Conservation (phyloP, 2,329 filamentous ascomycete genomes). For the Allantophomopsis lycopodina region DNA sequence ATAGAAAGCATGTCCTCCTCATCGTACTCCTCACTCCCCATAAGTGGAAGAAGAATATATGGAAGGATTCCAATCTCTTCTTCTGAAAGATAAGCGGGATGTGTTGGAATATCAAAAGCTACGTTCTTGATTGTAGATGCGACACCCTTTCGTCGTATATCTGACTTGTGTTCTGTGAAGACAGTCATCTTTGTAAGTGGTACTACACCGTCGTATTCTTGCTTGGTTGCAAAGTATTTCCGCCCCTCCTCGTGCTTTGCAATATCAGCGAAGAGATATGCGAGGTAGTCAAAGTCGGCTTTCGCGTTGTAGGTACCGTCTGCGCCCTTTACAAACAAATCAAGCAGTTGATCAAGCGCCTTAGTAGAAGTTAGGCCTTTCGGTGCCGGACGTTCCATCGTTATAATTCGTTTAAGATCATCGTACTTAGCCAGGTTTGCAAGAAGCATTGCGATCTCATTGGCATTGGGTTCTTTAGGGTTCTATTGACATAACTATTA, state of each 20-base stretch:
- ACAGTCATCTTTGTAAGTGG: constrained; percentile 86
- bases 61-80: constrained; percentile 70
- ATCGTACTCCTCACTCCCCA: constrained; percentile 74
- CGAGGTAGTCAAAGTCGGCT: constrained; percentile 83
- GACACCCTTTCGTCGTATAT: constrained; percentile 82
- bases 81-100: constrained; percentile 56
- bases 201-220: constrained; percentile 71
- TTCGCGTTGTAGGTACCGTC: constrained; percentile 71
- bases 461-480: constrained; percentile 65
- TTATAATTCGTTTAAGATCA: constrained; percentile 53
- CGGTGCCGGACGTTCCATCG: constrained; percentile 53
- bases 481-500: constrained; percentile 28
- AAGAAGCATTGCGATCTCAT: constrained; percentile 80
- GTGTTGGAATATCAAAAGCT: constrained; percentile 66
- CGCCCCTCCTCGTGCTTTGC: constrained; percentile 68
- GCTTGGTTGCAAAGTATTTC: constrained; percentile 58
- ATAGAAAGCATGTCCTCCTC: constrained; percentile 79
- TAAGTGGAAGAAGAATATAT: constrained; percentile 79
- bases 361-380: constrained; percentile 58
- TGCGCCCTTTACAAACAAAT: constrained; percentile 89
- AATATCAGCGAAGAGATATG: constrained; percentile 88
- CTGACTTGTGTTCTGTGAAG: constrained; percentile 81
- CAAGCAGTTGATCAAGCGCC: constrained; percentile 81
- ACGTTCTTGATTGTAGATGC: constrained; percentile 92
- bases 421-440: constrained; percentile 84